A percentile compares a stretch with the other conserved stretches of the same genome.
phyloP scores from a whole-genome alignment of 129 eudicot genomes.

The Dittrichia graveolens region DNA sequence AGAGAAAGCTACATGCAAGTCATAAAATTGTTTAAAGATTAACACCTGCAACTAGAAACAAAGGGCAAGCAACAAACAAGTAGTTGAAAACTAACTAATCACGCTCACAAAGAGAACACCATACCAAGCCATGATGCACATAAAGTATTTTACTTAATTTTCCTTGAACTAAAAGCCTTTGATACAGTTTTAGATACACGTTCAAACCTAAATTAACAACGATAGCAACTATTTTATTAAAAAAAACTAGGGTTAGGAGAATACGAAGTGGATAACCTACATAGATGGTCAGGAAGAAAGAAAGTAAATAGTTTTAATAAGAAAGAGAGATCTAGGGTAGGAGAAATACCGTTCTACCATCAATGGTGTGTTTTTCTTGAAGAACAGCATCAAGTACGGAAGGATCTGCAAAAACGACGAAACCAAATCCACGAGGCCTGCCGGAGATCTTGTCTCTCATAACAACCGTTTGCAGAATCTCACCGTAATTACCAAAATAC shows the following conservation, averaged over 20 bases:
- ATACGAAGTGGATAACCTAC: not conserved
- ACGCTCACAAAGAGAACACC: too few species aligned
- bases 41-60: too few species aligned
- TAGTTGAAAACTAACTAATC: too few species aligned
- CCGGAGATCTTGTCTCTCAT: constrained; percentile 84
- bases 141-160: too few species aligned
- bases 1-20: not conserved
- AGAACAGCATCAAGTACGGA: constrained; percentile 68
- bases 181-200: too few species aligned
- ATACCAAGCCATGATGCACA: too few species aligned
- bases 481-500: constrained; percentile 69
- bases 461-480: constrained; percentile 60
- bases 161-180: too few species aligned
- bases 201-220: not conserved
- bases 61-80: too few species aligned
- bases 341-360: constrained; percentile 65
- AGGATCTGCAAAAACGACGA: constrained; percentile 87
- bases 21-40: not conserved
- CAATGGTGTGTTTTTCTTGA: constrained; percentile 72
- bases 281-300: not conserved
- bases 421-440: constrained; percentile 86
- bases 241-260: constrained; percentile 15
- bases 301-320: not conserved
- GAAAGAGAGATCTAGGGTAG: constrained; percentile 10
- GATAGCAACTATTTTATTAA: not conserved